Percentiles rank a stretch among this genome's conserved stretches.
Conservation (phyloP, 345 rosid species). For the Excoecaria cochinchinensis region DNA sequence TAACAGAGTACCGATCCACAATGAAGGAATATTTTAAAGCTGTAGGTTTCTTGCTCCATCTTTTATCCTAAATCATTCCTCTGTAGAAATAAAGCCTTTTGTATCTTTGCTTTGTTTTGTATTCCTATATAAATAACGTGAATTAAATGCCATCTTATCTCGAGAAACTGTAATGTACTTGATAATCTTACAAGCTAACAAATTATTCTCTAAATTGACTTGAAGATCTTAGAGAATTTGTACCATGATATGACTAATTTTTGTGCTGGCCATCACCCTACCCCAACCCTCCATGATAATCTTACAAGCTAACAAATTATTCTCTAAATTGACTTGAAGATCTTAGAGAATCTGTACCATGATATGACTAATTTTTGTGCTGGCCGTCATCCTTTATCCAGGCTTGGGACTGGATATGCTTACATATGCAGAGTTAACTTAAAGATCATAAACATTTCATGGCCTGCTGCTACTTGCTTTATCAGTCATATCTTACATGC, state of each 20-base stretch:
- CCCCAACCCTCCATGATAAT: no score
- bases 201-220: neutral
- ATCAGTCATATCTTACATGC: neutral
- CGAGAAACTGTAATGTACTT: neutral
- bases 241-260: no score
- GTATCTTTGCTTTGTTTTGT: neutral
- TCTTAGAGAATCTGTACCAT: no score
- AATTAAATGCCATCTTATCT: neutral
- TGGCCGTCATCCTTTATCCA: no score
- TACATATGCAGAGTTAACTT: no score
- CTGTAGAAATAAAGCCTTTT: neutral
- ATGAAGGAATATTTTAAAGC: slow-evolving; percentile 59
- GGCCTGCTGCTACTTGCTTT: neutral
- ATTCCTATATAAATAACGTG: neutral
- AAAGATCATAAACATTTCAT: neutral
- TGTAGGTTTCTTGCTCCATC: slow-evolving; percentile 33
- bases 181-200: neutral
- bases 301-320: neutral
- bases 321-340: neutral
- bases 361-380: no score
- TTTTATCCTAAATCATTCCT: neutral
- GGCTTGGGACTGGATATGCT: no score
- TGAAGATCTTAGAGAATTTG: no score
- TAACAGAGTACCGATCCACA: slow-evolving; percentile 44
- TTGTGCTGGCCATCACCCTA: no score